These are phyloP conservation scores for Cyberlindnera lachancei DNA, from an alignment of 805 yeast genomes.

Conservation along the genomic window DNA sequence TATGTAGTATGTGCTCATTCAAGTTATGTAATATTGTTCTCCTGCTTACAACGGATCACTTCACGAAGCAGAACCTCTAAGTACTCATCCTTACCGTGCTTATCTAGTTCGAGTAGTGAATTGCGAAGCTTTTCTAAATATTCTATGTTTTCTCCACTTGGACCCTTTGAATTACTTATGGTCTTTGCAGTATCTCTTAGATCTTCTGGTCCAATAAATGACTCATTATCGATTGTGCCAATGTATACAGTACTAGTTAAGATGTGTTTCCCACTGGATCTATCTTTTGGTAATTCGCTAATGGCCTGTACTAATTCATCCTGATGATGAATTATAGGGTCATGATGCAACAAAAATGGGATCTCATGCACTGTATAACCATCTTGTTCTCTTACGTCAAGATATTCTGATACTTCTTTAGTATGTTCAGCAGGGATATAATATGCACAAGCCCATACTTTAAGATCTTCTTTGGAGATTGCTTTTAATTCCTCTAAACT, in stretches of 20 bases:
- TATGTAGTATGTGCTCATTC: too few species aligned
- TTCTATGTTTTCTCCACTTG: constrained; percentile 75
- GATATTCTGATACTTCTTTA: constrained; percentile 51
- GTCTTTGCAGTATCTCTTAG: constrained; percentile 50
- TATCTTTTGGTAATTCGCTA: constrained; percentile 23
- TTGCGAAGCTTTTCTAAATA: constrained; percentile 51
- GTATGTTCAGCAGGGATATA: constrained; percentile 64
- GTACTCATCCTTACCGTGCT: constrained; percentile 14
- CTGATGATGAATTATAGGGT: constrained; percentile 3
- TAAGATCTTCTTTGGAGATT: constrained; percentile 36
- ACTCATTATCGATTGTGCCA: constrained; percentile 72
- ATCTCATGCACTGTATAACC: constrained; percentile 73
- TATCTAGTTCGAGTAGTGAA: constrained; percentile 33
- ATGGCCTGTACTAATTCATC: constrained; percentile 7
- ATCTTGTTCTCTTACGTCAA: constrained; percentile 81
- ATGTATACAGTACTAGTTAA: constrained; percentile 66
- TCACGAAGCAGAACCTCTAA: constrained; percentile 12
- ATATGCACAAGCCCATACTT: constrained; percentile 78
- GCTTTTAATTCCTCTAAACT: constrained; percentile 10
- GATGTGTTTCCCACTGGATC: constrained; percentile 29
- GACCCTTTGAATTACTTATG: constrained; percentile 56
- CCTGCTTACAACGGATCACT: constrained; percentile 6
- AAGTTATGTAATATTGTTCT: too few species aligned
- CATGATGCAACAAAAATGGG: constrained; percentile 45
- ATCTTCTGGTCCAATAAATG: constrained; percentile 79